phyloP scores from a whole-genome alignment of 805 yeast species.

The Lachancea sp. region DNA sequence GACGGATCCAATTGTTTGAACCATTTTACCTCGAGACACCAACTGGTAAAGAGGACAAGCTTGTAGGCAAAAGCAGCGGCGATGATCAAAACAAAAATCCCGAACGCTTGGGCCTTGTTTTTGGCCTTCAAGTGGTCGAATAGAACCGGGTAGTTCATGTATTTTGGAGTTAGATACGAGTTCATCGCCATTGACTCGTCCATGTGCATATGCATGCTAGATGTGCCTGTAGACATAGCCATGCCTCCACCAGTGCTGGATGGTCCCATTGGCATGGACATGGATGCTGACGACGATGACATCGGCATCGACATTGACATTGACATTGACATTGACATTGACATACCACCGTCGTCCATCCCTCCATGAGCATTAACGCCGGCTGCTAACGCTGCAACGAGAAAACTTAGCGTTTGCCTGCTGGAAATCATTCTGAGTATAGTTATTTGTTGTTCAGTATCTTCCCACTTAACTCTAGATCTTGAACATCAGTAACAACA shows the following conservation, averaged over 20 bases:
- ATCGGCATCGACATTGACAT: conserved; percentile 13
- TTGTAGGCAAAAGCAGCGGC: conserved; percentile 53
- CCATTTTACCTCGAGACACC: conserved; percentile 63
- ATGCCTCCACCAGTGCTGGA: neutral
- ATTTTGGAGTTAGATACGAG: conserved; percentile 47
- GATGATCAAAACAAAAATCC: conserved; percentile 59
- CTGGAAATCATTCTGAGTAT: neutral
- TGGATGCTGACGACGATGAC: conserved; percentile 9
- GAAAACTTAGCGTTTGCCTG: neutral
- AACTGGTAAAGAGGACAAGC: conserved; percentile 51
- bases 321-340: neutral
- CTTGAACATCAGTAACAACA: neutral
- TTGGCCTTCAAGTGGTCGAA: conserved; percentile 50
- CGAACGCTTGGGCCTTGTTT: conserved; percentile 59
- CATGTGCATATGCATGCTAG: conserved; percentile 11
- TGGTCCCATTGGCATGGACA: conserved; percentile 4
- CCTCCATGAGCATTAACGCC: neutral
- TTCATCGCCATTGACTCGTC: conserved; percentile 43
- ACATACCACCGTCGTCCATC: neutral
- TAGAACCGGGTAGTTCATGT: conserved; percentile 52
- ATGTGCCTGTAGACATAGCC: conserved; percentile 15
- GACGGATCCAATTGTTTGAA: conserved; percentile 39
- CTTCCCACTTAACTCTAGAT: neutral
- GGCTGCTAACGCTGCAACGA: neutral
- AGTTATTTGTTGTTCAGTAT: neutral